Base-by-base conservation (phyloP, 2,329 filamentous ascomycete genomes). In the Epichloe elymi region DNA sequence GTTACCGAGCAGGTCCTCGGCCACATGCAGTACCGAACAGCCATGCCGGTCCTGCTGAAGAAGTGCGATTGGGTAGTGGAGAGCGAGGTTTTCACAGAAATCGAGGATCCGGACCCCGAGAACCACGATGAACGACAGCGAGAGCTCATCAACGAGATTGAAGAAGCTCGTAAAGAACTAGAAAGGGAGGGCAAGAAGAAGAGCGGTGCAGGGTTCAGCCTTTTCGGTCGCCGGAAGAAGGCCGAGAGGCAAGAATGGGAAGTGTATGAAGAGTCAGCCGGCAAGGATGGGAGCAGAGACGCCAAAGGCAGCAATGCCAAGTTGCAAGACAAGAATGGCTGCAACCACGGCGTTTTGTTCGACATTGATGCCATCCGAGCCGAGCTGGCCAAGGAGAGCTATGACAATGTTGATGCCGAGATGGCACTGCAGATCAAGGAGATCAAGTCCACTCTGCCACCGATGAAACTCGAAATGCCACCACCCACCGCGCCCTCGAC, bases 91-190 rank as follows among this genome's bases (percentile, higher is more conserved):
- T 98, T 97, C 63, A 83, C 80, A 1, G 93, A 98, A 67, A 97
- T 98, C 54, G 93, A 97, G 64, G 93, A 98, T 58, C 89, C 93
- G 0, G 93, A 98, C 61, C 93, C 93, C 0, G 93, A 97, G 0
- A 91, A 95, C 58, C 91, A 97, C 67, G 77, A 80, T 48, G 78
- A 88, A 63, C 78, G 90, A 46, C 93, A 98, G 67, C 79, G 89
- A 51, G 91, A 97, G 67, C 78, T 98, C 41, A 95, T 98, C 64
- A 89, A 86, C 60, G 93, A 98, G 68, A 95, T 98, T 49, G 91
- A 97, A 64, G 90, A 95, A 67, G 93, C 93, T 6, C 80, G 93
- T 38, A 89, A 85, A 63, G 82, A 93, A 60, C 76, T 95, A 3
- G 89, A 95, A 61, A 83, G 80, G 63, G 86, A 93, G 60, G 83